Evolutionary conservation across 1,284 basidiomycete genomes (phyloP), one percentile per base, ranked within the genome.

Genomic region (Ceratobasidium sp.): DNA sequence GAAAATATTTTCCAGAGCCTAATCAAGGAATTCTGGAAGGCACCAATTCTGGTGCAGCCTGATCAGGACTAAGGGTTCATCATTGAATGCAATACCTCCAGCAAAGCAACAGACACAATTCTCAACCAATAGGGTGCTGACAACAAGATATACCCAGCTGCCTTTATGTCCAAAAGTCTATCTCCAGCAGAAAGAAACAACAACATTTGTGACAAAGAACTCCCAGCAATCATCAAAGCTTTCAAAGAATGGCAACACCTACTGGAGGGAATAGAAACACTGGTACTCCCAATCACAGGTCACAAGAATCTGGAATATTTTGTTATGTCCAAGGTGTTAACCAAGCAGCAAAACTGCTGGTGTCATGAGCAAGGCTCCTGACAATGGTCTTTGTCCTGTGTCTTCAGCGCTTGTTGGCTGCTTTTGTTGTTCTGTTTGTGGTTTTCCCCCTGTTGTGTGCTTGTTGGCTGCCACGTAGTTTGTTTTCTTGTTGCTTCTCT

Each of bases 261-360:
- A 67, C 68, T 77, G 13, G 73, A 76, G 58, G 80, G 80, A 13
- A 45, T 72, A 0, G 13, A n/a, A 4, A 35, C 76, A 0, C 47
- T 68, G 0, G 69, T 80, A 29, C 31, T 71, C 0, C 74, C 84
- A 22, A 74, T 74, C 56, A 77, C 80, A 0, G 81, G 85, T 71
- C 83, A 85, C 70, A 75, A 78, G 17, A 83, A 83, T 69, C 77
- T 85, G 0, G 74, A 77, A 29, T 82, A 82, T 62, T 84, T 80
- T 75, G 40, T 70, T 7, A 76, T 73, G 0, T 69, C 78, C 0
- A 71, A 73, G 25, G 76, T 79, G 4, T 74, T 84, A 0, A 82
- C 77, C 31, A 69, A 76, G 0, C 64, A 77, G 7, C 82, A 85
- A 73, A 80, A 79, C 0, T 7, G 79, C 1, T 86, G 82, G 84